Base-by-base conservation (phyloP, 1,284 basidiomycete species). In the Trametes pubescens region DNA sequence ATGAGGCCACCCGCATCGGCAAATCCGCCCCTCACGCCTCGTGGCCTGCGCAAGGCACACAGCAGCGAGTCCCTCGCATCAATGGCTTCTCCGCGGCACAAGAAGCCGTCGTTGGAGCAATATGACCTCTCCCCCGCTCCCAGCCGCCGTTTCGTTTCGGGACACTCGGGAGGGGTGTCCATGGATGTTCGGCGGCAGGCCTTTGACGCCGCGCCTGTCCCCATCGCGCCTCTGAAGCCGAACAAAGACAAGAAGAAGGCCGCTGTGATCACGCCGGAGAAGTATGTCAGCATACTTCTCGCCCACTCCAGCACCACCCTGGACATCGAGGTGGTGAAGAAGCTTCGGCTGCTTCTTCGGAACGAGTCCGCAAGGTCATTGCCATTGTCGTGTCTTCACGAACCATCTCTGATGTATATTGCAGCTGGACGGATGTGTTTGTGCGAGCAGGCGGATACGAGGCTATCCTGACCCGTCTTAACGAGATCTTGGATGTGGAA, bases 401-500 rank as follows among this genome's bases (percentile, higher is more conserved):
- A 26, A 14, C 24, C 9, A 10, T 26, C 55, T 51, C 46, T 51
- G 35, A 62, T 11, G 26, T 34, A 35, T 38, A 4, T 6, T 38
- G 9, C 32, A 92, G 89, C 51, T 99, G 98, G 97, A 90, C 98
- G n/a, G 84, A 91, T 66, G 87, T 91, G n/a, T 99, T 99, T 74
- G 74, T 98, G 47, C 84, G 85, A 54, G 76, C 86, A 11, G 94
- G 95, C 7, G 97, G 98, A 1, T 99, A 99, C 73, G 84, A 86
- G 5, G 90, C 91, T 0, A 80, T 99, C 43, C 77, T 98, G 26
- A 90, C 89, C 0, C 84, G 95, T 51, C 79, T 99, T n/a, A 93
- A 95, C 65, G 97, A 99, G 76, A 84, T 99, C 11, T 82, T 99
- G 0, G 92, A 95, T 68, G 88, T 99, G 54, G 97, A 99, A 79